These are phyloP conservation scores for Bruguiera gymnorhiza DNA, from an alignment of 345 rosid species.

Conservation along the genomic window DNA sequence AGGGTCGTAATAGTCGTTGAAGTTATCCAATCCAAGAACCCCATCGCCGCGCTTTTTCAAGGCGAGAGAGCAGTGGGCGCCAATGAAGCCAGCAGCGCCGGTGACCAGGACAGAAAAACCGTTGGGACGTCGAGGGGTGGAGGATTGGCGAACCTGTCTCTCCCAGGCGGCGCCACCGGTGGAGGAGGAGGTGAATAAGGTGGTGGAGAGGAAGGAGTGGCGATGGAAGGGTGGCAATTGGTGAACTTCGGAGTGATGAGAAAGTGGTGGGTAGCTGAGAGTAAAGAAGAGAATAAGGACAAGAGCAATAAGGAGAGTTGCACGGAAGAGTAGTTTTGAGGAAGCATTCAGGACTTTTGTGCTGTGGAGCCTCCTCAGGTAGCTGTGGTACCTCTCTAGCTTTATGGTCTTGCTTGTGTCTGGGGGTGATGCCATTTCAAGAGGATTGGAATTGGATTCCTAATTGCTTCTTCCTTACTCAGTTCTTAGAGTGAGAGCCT, in stretches of 20 bases:
- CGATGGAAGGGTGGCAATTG: slow-evolving; percentile 19
- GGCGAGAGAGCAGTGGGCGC: slow-evolving; percentile 27
- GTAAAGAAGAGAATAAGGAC: slow-evolving; percentile 71
- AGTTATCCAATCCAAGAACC: slow-evolving; percentile 25
- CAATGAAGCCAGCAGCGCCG: slow-evolving; percentile 25
- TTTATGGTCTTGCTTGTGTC: slow-evolving; percentile 87
- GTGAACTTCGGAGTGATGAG: slow-evolving; percentile 31
- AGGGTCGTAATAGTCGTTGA: slow-evolving; percentile 25
- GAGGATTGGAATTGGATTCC: no score
- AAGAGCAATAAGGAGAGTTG: slow-evolving; percentile 73
- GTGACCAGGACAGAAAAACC: slow-evolving; percentile 21
- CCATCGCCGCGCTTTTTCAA: slow-evolving; percentile 29
- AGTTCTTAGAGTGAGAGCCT: not conserved
- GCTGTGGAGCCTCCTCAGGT: slow-evolving; percentile 64
- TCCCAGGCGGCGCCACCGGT: slow-evolving; percentile 24
- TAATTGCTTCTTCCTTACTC: not conserved
- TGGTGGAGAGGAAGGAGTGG: slow-evolving; percentile 28
- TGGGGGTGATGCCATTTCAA: slow-evolving; percentile 55
- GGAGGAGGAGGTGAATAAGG: slow-evolving; percentile 13
- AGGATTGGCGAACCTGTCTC: slow-evolving; percentile 25
- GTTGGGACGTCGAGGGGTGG: slow-evolving; percentile 20
- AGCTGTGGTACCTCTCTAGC: slow-evolving; percentile 87
- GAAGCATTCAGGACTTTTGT: slow-evolving; percentile 76
- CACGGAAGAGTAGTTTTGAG: slow-evolving; percentile 78
- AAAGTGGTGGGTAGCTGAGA: slow-evolving; percentile 75